Evolutionary conservation across 768 basidiomycete genomes (phyloP).

Genomic region (Pseudohyphozyma bogoriensis): DNA sequence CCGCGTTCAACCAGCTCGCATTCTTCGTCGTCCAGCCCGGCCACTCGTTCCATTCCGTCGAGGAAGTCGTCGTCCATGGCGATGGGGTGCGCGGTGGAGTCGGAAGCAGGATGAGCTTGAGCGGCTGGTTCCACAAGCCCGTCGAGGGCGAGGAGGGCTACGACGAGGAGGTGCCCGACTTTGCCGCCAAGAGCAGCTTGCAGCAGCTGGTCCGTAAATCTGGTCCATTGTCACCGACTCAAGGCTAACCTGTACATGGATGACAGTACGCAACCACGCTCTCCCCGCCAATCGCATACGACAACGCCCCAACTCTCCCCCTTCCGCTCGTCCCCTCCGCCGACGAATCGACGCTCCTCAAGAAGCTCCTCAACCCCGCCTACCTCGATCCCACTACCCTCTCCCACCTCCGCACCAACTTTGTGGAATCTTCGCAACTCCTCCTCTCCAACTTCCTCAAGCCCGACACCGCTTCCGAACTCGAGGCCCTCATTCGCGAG

Average conservation of each 20-base stretch:
- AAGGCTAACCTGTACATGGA: conserved; percentile 19
- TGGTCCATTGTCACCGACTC: background rate
- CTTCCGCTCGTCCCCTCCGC: conserved; percentile 48
- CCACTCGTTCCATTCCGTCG: conserved; percentile 87
- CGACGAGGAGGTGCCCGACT: conserved; percentile 43
- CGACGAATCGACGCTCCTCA: conserved; percentile 60
- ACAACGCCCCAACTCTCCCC: conserved; percentile 31
- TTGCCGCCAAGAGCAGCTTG: conserved; percentile 61
- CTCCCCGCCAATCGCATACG: conserved; percentile 16
- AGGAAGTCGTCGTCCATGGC: conserved; percentile 67
- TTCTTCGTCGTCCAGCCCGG: conserved; percentile 76
- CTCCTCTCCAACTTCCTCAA: conserved; percentile 79
- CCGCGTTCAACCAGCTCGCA: conserved; percentile 37
- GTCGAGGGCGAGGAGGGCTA: conserved; percentile 86
- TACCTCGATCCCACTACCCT: conserved; percentile 78
- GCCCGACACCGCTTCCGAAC: conserved; percentile 54
- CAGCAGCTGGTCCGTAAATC: conserved; percentile 69
- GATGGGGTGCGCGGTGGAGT: conserved; percentile 51
- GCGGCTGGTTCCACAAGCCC: conserved; percentile 93
- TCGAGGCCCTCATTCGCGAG: conserved; percentile 57
- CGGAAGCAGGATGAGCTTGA: conserved; percentile 68
- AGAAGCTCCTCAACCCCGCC: conserved; percentile 74
- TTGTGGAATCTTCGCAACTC: conserved; percentile 74
- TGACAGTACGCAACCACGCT: conserved; percentile 43
- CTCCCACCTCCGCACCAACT: conserved; percentile 64